These are phyloP conservation scores for Quercus gilva DNA, from an alignment of 306 rosid genomes.

Conservation along the genomic window DNA sequence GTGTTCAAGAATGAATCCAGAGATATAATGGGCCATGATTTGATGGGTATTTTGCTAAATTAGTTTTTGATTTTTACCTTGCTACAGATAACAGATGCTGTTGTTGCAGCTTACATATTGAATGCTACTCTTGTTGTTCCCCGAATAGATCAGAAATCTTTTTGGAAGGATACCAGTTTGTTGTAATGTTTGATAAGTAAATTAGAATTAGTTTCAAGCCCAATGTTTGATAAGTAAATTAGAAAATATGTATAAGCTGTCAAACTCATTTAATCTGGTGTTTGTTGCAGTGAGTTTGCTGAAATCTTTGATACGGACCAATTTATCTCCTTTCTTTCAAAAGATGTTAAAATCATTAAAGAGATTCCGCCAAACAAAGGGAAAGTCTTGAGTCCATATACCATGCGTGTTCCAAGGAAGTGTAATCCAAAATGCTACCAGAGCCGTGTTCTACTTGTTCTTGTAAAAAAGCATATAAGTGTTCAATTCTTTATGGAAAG, in stretches of 20 bases:
- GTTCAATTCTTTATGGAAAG: background rate
- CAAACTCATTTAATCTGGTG: slow-evolving; percentile 13
- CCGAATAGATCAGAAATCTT: slow-evolving; percentile 80
- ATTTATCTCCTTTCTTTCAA: slow-evolving; percentile 70
- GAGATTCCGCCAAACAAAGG: slow-evolving; percentile 51
- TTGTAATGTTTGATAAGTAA: background rate
- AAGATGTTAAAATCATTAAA: slow-evolving; percentile 65
- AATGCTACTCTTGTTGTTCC: slow-evolving; percentile 94
- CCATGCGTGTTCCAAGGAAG: slow-evolving; percentile 87
- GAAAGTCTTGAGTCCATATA: slow-evolving; percentile 38
- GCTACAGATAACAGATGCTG: slow-evolving; percentile 86
- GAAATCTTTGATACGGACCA: slow-evolving; percentile 74
- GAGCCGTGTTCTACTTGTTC: slow-evolving; percentile 63
- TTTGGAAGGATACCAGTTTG: slow-evolving; percentile 83
- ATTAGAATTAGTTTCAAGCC: too few species aligned
- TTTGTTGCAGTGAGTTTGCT: slow-evolving; percentile 70
- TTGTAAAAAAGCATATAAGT: slow-evolving; percentile 69
- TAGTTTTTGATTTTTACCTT: slow-evolving; percentile 10
- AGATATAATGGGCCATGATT: background rate
- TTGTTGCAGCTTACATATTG: slow-evolving; percentile 82
- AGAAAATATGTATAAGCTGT: background rate
- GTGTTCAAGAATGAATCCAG: slow-evolving; percentile 5
- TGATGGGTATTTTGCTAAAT: background rate
- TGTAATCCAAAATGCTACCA: slow-evolving; percentile 65
- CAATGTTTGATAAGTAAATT: too few species aligned